Percentiles rank a stretch among this genome's conserved stretches.
Evolutionary conservation across 1,284 basidiomycete genomes (phyloP).

Genomic region (Pseudozyma thailandica): DNA sequence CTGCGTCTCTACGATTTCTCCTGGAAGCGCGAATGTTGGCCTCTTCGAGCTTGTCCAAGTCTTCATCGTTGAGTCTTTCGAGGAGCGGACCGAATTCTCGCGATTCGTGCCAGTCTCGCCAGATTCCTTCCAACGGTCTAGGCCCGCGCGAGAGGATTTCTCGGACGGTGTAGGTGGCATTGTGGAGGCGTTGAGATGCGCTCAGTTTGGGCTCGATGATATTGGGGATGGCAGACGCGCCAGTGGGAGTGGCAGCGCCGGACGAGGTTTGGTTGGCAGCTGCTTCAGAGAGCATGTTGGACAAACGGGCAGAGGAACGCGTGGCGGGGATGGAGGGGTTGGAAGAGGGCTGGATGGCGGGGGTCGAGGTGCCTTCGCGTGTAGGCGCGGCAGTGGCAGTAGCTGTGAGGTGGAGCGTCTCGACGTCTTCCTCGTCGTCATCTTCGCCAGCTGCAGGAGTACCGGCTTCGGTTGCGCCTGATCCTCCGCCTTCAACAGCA

Average conservation of each 20-base stretch:
- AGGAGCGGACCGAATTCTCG: slow-evolving; percentile 91
- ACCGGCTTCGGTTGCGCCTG: neutral
- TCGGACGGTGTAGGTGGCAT: slow-evolving; percentile 46
- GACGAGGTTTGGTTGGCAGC: neutral
- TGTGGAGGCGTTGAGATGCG: slow-evolving; percentile 32
- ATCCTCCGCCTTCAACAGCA: neutral
- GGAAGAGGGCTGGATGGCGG: slow-evolving; percentile 23
- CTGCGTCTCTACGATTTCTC: slow-evolving; percentile 56
- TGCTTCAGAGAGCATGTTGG: slow-evolving; percentile 17
- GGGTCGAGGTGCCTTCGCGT: slow-evolving; percentile 41
- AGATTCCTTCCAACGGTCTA: slow-evolving; percentile 84
- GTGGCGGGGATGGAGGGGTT: slow-evolving; percentile 10
- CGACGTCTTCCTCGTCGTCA: slow-evolving; percentile 49
- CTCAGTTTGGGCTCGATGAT: slow-evolving; percentile 15
- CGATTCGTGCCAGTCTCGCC: slow-evolving; percentile 93
- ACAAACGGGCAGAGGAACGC: slow-evolving; percentile 36
- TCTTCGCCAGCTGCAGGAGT: slow-evolving; percentile 9
- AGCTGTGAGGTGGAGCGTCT: slow-evolving; percentile 49
- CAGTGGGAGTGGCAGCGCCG: neutral
- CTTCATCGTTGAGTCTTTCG: slow-evolving; percentile 85
- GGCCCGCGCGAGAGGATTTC: slow-evolving; percentile 73
- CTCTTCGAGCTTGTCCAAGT: slow-evolving; percentile 76
- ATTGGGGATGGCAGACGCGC: too few species aligned
- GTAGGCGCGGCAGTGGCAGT: slow-evolving; percentile 40
- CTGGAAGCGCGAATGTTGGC: slow-evolving; percentile 54